Conservation (phyloP, 2,329 filamentous ascomycete genomes). For the Whalleya microplaca region DNA sequence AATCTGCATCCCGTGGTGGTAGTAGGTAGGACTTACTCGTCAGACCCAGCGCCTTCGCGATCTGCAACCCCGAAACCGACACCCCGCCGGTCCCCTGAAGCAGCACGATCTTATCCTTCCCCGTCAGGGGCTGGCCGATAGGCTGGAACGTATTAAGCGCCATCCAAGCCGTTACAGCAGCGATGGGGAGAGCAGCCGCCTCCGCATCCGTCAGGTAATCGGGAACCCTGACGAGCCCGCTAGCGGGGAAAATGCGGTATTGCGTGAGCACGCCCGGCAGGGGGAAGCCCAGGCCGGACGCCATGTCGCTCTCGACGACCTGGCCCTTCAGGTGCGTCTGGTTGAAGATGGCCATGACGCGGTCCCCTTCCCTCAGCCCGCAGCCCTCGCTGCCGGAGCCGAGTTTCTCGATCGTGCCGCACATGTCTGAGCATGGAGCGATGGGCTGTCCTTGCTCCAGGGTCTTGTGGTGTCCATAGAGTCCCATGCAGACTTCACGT, state of each 20-base stretch:
- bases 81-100: constrained; percentile 61
- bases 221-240: constrained; percentile 59
- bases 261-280: constrained; percentile 60
- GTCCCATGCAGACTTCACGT: constrained; percentile 61
- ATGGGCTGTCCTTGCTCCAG: constrained; percentile 47
- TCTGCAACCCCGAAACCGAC: constrained; percentile 54
- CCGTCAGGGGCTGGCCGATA: constrained; percentile 51
- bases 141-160: constrained; percentile 63
- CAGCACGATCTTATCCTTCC: constrained; percentile 49
- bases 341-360: constrained; percentile 70
- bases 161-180: constrained; percentile 68
- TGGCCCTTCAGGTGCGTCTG: constrained; percentile 62
- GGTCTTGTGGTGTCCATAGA: constrained; percentile 68
- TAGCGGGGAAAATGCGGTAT: constrained; percentile 61
- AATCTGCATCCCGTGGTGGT: no score
- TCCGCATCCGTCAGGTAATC: constrained; percentile 62
- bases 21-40: constrained; percentile 41
- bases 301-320: constrained; percentile 58
- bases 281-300: constrained; percentile 63
- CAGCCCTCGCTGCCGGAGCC: constrained; percentile 47
- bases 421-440: constrained; percentile 73
- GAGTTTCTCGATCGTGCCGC: constrained; percentile 60
- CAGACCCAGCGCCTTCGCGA: constrained; percentile 56
- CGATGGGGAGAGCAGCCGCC: constrained; percentile 63
- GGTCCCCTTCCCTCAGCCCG: constrained; percentile 59